Evolutionary conservation across 306 rosid species (phyloP), one percentile per base, ranked within the genome.

Genomic region (Dryas drummondii): DNA sequence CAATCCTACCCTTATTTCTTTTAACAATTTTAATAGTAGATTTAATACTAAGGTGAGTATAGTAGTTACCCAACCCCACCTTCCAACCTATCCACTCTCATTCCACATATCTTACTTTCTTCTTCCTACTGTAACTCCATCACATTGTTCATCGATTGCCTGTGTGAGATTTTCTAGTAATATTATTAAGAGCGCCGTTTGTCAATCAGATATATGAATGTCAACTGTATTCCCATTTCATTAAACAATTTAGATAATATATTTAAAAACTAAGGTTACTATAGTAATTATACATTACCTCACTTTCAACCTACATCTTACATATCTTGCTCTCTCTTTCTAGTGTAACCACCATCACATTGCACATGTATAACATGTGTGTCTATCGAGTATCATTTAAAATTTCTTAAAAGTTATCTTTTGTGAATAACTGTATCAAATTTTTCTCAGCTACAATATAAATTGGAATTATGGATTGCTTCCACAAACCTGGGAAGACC

Each of bases 401-500:
- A 32, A 70, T 53, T 52, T 9, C 3, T 2, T 32, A 22, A 9
- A 69, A 16, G 47, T 69, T 4, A 52, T 53, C 53, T 19, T 4
- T 4, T 54, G 12, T 44, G 17, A 22, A 42, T 55, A 12, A 26
- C 37, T 19, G 42, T 71, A 7, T 37, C 16, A 12, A 46, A 46
- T 57, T 15, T 9, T 72, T 14, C 5, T 14, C 84, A 93, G 98
- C 66, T 91, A 93, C 83, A 91, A 93, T 53, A 93, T 93, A 61
- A 80, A 91, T 68, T 93, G 98, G 98, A 93, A 93, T 83, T 93
- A 93, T 57, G 98, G 98, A 65, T 85, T 93, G 81, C 97, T 93
- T 80, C 98, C 98, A 64, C 97, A 93, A 86, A 93, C 96, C 60
- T 91, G 98, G 98, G 98, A 93, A 87, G 98, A 93, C 80, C 98